Percentiles rank a stretch among this genome's conserved stretches.
phyloP scores from a whole-genome alignment of 345 rosid species.

The Salix brachista region DNA sequence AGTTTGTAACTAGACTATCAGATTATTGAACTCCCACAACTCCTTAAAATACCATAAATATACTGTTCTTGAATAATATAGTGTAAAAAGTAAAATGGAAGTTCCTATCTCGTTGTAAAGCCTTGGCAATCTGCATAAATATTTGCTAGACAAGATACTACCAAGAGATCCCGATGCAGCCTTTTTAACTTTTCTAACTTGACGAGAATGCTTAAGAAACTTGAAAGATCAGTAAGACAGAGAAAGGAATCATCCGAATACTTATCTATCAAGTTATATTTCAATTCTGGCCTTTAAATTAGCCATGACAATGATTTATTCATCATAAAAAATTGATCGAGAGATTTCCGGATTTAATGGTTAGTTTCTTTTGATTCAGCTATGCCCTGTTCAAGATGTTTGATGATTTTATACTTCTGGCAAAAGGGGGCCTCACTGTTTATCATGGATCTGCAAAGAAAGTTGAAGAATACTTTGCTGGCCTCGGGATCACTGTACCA shows the following conservation, averaged over 20 bases:
- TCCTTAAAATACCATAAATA: background rate
- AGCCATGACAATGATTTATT: background rate
- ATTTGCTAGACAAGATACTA: background rate
- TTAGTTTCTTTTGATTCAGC: conserved; percentile 40
- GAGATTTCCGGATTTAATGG: background rate
- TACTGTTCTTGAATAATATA: background rate
- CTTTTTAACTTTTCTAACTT: background rate
- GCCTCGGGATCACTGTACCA: conserved; percentile 65
- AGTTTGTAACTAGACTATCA: background rate
- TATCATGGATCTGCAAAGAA: conserved; percentile 80
- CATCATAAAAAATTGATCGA: background rate
- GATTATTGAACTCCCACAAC: background rate
- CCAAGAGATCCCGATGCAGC: background rate
- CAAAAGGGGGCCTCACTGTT: conserved; percentile 78
- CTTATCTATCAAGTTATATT: background rate
- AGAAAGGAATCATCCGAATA: background rate
- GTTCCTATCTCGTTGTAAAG: background rate
- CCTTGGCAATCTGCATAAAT: background rate
- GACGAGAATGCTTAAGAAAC: background rate
- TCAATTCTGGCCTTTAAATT: background rate
- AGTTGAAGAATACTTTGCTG: conserved; percentile 74
- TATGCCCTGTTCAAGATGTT: conserved; percentile 82
- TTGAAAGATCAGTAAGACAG: background rate
- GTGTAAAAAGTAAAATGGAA: background rate
- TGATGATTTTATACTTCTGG: conserved; percentile 82